Evolutionary conservation across 169 alveolate genomes (phyloP).

Genomic region (Eimeria falciformis): DNA sequence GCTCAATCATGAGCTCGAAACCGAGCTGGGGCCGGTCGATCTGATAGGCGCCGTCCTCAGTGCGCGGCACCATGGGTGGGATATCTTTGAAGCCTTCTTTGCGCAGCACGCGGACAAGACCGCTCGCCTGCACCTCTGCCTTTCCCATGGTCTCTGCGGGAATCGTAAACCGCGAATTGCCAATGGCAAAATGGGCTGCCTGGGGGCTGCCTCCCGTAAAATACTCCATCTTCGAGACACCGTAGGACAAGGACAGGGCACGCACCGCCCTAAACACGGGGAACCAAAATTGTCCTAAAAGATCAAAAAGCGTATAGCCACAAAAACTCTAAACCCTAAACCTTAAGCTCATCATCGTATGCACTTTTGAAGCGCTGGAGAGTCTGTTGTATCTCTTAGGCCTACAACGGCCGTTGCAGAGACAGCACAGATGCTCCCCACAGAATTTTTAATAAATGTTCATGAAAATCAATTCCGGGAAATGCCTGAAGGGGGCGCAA

Average conservation of each 20-base stretch:
- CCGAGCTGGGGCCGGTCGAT: constrained; percentile 58
- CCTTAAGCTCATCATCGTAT: too few relatives aligned
- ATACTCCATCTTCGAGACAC: constrained; percentile 44
- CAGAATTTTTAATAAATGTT: too few relatives aligned
- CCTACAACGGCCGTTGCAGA: too few relatives aligned
- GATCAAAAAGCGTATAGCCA: neutral
- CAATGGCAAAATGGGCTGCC: constrained; percentile 41
- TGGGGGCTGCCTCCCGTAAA: constrained; percentile 23
- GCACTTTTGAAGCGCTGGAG: too few relatives aligned
- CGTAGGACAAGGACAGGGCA: too few relatives aligned
- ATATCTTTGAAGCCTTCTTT: constrained; percentile 76
- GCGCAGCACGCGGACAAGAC: constrained; percentile 37
- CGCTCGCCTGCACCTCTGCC: constrained; percentile 64
- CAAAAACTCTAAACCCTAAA: constrained; percentile 18
- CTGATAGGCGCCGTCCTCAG: constrained; percentile 57
- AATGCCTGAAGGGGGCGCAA: too few relatives aligned
- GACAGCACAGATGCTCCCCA: too few relatives aligned
- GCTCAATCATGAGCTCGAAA: constrained; percentile 67
- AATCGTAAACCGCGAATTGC: constrained; percentile 12
- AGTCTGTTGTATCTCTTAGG: too few relatives aligned
- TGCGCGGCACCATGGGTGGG: constrained; percentile 43
- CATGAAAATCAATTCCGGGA: too few relatives aligned
- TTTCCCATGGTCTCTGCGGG: constrained; percentile 64
- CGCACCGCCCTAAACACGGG: too few relatives aligned
- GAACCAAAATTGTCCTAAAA: too few relatives aligned